Percentiles rank a stretch among this genome's conserved stretches.
Evolutionary conservation across 2,329 filamentous ascomycete genomes (phyloP).

Genomic region (Paracamarosporium sp.): DNA sequence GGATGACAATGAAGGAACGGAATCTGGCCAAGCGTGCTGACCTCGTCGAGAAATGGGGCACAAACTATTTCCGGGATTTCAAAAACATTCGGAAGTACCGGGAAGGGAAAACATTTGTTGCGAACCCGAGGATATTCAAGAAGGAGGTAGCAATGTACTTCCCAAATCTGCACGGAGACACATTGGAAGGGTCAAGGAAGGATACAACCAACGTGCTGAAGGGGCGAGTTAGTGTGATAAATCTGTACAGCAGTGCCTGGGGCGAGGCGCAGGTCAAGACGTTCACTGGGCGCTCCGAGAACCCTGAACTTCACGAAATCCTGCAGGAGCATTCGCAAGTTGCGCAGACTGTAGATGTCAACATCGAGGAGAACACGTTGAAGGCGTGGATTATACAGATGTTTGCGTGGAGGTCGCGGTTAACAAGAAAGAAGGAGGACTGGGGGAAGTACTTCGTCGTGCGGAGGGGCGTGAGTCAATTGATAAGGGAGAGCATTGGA

Average conservation of each 20-base stretch:
- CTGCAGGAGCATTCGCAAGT: constrained; percentile 60
- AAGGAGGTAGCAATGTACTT: constrained; percentile 86
- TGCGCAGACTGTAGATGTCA: constrained; percentile 84
- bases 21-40: constrained; percentile 78
- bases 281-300: constrained; percentile 69
- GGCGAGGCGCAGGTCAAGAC: constrained; percentile 79
- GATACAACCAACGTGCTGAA: constrained; percentile 79
- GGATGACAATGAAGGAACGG: constrained; percentile 39
- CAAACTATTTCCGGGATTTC: constrained; percentile 97
- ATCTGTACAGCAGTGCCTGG: constrained; percentile 84
- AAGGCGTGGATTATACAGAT: constrained; percentile 63
- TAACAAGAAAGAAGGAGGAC: constrained; percentile 55
- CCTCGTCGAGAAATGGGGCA: constrained; percentile 77
- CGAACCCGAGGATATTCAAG: constrained; percentile 84
- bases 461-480: constrained; percentile 61
- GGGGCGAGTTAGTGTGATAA: constrained; percentile 79
- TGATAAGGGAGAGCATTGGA: constrained; percentile 65
- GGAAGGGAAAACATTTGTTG: constrained; percentile 90
- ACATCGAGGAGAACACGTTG: constrained; percentile 82
- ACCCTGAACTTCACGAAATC: constrained; percentile 72
- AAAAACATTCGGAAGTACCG: constrained; percentile 76
- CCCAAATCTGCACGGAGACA: constrained; percentile 86
- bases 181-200: constrained; percentile 59
- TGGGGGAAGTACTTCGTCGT: constrained; percentile 67
- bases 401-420: constrained; percentile 60